Conservation (phyloP, 225 moss, liverwort and hornwort genomes). For the Sphagnum tenellum region DNA sequence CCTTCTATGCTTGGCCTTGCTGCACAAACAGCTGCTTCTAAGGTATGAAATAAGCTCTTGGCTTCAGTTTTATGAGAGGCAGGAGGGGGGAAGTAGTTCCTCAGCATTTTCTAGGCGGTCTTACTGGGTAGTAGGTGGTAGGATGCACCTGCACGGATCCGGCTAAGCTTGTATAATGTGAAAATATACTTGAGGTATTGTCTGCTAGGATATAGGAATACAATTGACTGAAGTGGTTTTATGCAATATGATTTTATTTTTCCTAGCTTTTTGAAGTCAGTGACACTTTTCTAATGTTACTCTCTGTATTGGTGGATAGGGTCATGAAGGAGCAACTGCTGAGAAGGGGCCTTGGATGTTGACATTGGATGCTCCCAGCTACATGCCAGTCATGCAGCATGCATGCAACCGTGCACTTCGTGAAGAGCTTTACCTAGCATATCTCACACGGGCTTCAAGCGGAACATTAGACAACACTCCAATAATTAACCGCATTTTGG, state of each 20-base stretch:
- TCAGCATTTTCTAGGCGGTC: too few relatives aligned
- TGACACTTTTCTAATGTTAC: background rate
- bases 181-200: too few relatives aligned
- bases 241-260: too few relatives aligned
- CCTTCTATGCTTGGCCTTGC: conserved; percentile 40
- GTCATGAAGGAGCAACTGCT: conserved; percentile 33
- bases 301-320: conserved; percentile 7
- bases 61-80: too few relatives aligned
- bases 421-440: conserved; percentile 37
- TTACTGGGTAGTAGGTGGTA: too few relatives aligned
- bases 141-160: too few relatives aligned
- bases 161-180: too few relatives aligned
- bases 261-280: background rate
- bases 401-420: conserved; percentile 29
- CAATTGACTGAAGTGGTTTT: too few relatives aligned
- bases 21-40: conserved; percentile 40
- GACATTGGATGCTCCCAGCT: conserved; percentile 43
- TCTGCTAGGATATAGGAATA: too few relatives aligned
- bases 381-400: conserved; percentile 43
- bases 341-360: conserved; percentile 48
- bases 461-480: conserved; percentile 33
- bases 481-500: conserved; percentile 22
- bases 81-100: too few relatives aligned
- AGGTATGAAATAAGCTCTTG: conserved; percentile 10
- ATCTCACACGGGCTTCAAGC: conserved; percentile 33